These are phyloP conservation scores for Linanthus parryae DNA, from an alignment of 148 eudicot species.

Conservation along the genomic window DNA sequence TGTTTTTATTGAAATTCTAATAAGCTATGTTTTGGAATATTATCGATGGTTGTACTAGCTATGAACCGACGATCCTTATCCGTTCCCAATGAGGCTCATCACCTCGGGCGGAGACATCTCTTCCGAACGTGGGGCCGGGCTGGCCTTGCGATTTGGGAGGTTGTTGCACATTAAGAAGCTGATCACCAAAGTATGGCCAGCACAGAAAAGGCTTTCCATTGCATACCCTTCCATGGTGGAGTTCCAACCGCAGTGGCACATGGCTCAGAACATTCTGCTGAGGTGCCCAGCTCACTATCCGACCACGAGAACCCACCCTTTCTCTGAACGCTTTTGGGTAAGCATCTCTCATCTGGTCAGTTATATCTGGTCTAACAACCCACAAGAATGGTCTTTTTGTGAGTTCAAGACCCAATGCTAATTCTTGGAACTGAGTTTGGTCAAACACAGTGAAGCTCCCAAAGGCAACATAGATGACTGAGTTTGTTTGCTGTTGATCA, in stretches of 20 bases:
- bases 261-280: constrained; percentile 31
- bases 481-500: constrained; percentile 17
- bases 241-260: constrained; percentile 41
- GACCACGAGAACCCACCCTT: constrained; percentile 20
- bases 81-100: too few relatives aligned
- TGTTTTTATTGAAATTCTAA: constrained; percentile 24
- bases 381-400: constrained; percentile 35
- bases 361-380: constrained; percentile 36
- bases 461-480: constrained; percentile 23
- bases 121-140: too few relatives aligned
- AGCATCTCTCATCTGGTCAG: constrained; percentile 2
- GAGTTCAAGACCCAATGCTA: constrained; percentile 39
- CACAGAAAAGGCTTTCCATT: constrained; percentile 31
- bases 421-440: constrained; percentile 25
- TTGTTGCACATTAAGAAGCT: constrained; percentile 31
- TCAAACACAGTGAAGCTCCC: constrained; percentile 23
- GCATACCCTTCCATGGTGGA: constrained; percentile 31
- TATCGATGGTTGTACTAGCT: too few relatives aligned
- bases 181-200: constrained; percentile 38
- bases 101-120: too few relatives aligned
- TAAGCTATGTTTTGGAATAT: too few relatives aligned
- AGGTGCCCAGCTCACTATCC: constrained; percentile 36
- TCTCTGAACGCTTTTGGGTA: constrained; percentile 25
- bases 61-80: too few relatives aligned
- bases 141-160: too few relatives aligned